Evolutionary conservation across 176 grass and related monocot species (phyloP).

Genomic region (Thinopyrum elongatum): DNA sequence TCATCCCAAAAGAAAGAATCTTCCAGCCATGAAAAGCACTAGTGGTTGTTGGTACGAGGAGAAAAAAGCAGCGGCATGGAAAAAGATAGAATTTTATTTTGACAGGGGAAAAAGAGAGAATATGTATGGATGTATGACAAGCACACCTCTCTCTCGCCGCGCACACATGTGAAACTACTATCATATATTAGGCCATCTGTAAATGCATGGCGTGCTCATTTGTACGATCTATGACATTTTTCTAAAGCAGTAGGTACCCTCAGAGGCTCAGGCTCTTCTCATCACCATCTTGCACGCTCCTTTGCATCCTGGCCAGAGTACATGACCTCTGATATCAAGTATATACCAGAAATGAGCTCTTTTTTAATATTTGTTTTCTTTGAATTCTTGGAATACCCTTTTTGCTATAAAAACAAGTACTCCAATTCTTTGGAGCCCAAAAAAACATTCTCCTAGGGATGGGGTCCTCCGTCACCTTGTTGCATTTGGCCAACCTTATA

Average conservation of each 20-base stretch:
- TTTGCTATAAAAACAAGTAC: neutral
- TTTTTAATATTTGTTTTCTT: neutral
- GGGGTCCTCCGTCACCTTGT: no score
- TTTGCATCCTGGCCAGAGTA: slow-evolving; percentile 5
- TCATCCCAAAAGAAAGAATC: slow-evolving; percentile 47
- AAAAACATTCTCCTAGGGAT: slow-evolving; percentile 51
- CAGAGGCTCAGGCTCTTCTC: slow-evolving; percentile 6
- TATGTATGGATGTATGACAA: slow-evolving; percentile 25
- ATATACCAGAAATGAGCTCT: neutral
- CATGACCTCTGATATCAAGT: slow-evolving; percentile 6
- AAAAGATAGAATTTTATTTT: no score
- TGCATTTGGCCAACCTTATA: slow-evolving; percentile 16
- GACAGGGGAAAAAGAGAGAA: no score
- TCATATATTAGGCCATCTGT: slow-evolving; percentile 39
- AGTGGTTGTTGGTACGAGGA: neutral
- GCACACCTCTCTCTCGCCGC: neutral
- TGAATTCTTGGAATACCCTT: neutral
- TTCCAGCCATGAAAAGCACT: slow-evolving; percentile 67
- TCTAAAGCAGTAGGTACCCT: slow-evolving; percentile 28
- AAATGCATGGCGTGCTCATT: slow-evolving; percentile 20
- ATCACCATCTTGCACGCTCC: neutral
- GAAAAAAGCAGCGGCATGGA: no score
- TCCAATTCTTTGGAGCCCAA: neutral
- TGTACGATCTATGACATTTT: slow-evolving; percentile 22
- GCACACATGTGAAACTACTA: slow-evolving; percentile 35